Percentiles rank a stretch among this genome's conserved stretches.
Evolutionary conservation across 352 stramenopile species (phyloP).

Genomic region (Phytophthora melonis): DNA sequence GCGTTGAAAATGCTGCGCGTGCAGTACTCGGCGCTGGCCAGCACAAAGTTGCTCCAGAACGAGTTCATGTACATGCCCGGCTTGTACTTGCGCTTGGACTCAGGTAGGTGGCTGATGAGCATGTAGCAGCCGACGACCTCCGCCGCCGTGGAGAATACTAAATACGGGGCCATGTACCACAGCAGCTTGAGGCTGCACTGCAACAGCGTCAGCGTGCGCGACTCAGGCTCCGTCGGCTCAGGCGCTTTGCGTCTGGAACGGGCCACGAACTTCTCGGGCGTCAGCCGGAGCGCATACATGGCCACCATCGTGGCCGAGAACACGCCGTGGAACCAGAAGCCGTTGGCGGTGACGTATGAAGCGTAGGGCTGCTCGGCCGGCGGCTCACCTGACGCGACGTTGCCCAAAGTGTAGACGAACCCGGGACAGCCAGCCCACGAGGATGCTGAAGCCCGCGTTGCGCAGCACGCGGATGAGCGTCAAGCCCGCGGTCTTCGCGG

Average conservation of each 20-base stretch:
- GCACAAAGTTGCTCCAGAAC: slow-evolving; percentile 18
- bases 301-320: slow-evolving; percentile 10
- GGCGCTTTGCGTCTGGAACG: not conserved
- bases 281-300: not conserved
- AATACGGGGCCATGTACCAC: not conserved
- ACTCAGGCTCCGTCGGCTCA: not conserved
- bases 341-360: slow-evolving; percentile 3
- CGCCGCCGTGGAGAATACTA: slow-evolving; percentile 1
- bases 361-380: slow-evolving; percentile 10
- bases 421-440: slow-evolving; percentile 12
- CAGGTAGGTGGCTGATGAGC: slow-evolving; percentile 1
- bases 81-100: slow-evolving; percentile 20
- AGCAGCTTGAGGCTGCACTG: slow-evolving; percentile 8
- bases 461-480: slow-evolving; percentile 16
- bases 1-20: slow-evolving; percentile 18
- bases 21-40: slow-evolving; percentile 8
- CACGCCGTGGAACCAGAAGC: slow-evolving; percentile 13
- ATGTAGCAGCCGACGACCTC: slow-evolving; percentile 6
- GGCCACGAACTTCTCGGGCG: slow-evolving; percentile 10
- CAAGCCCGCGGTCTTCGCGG: not conserved
- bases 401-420: slow-evolving; percentile 11
- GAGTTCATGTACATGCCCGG: slow-evolving; percentile 24
- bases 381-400: slow-evolving; percentile 10
- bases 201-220: not conserved
- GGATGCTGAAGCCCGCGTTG: slow-evolving; percentile 11